Conservation (phyloP, 805 yeast species). For the Nakazawaea ishiwadae region DNA sequence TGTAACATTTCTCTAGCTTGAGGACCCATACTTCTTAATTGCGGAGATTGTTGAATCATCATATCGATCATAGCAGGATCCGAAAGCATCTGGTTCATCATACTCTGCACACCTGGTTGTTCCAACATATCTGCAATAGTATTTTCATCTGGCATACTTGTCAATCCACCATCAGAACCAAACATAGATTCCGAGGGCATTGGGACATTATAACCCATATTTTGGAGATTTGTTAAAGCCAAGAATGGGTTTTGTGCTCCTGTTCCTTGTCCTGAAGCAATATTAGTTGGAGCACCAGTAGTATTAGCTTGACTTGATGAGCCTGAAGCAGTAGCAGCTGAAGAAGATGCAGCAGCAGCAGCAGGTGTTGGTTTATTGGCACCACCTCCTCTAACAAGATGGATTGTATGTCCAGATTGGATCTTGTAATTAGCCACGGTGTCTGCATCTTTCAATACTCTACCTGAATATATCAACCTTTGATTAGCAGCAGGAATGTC, state of each 20-base stretch:
- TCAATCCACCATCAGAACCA: slow-evolving; percentile 95
- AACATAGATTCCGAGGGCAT: slow-evolving; percentile 85
- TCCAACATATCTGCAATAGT: slow-evolving; percentile 73
- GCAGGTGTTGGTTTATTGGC: slow-evolving; percentile 29
- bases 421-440: slow-evolving; percentile 72
- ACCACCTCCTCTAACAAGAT: slow-evolving; percentile 79
- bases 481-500: slow-evolving; percentile 75
- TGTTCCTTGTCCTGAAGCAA: slow-evolving; percentile 84
- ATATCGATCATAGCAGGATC: slow-evolving; percentile 87
- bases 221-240: slow-evolving; percentile 90
- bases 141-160: slow-evolving; percentile 69
- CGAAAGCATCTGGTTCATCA: slow-evolving; percentile 74
- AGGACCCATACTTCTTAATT: slow-evolving; percentile 82
- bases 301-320: slow-evolving; percentile 19
- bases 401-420: slow-evolving; percentile 82
- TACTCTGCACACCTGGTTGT: slow-evolving; percentile 75
- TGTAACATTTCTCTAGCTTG: slow-evolving; percentile 83
- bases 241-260: slow-evolving; percentile 73
- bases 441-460: slow-evolving; percentile 83
- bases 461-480: slow-evolving; percentile 89
- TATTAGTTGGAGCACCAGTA: slow-evolving; percentile 54
- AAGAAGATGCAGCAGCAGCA: slow-evolving; percentile 13
- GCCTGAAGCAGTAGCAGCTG: slow-evolving; percentile 18
- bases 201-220: slow-evolving; percentile 82
- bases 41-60: slow-evolving; percentile 79